Evolutionary conservation across 805 yeast genomes (phyloP).

Genomic region (Candida anglica): DNA sequence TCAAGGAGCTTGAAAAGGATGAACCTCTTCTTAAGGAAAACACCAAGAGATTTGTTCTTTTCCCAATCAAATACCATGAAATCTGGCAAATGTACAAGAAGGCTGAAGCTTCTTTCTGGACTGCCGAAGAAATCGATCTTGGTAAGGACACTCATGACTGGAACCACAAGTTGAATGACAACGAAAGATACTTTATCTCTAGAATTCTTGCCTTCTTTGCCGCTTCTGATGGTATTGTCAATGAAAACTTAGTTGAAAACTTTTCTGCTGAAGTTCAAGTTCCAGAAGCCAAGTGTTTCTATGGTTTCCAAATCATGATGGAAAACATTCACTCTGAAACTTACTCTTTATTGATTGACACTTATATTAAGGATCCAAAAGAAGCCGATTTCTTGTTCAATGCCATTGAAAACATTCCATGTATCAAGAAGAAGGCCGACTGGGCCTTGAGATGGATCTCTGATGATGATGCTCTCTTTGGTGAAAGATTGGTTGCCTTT

Average conservation of each 20-base stretch:
- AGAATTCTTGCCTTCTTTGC: conserved; percentile 97
- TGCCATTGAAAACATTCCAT: conserved; percentile 94
- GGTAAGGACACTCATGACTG: conserved; percentile 90
- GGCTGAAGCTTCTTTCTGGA: conserved; percentile 99
- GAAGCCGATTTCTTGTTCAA: conserved; percentile 88
- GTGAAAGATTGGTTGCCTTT: conserved; percentile 94
- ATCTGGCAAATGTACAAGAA: conserved; percentile 98
- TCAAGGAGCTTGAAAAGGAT: conserved; percentile 74
- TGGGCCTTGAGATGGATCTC: conserved; percentile 99
- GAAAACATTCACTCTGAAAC: conserved; percentile 98
- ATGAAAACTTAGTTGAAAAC: conserved; percentile 95
- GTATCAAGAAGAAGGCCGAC: conserved; percentile 95
- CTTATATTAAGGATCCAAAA: conserved; percentile 93
- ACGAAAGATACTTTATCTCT: conserved; percentile 89
- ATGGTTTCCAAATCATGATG: conserved; percentile 99
- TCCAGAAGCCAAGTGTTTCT: conserved; percentile 97
- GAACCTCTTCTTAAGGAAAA: conserved; percentile 89
- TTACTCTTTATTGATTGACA: conserved; percentile 88
- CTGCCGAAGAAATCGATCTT: conserved; percentile 97
- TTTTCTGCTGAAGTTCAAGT: conserved; percentile 95
- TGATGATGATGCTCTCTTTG: conserved; percentile 84
- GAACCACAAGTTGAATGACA: conserved; percentile 84
- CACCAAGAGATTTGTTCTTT: conserved; percentile 82
- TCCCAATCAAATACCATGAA: conserved; percentile 96
- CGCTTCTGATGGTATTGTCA: conserved; percentile 97